phyloP scores from a whole-genome alignment of 257 asterid species.

The Nicotiana benthamiana region DNA sequence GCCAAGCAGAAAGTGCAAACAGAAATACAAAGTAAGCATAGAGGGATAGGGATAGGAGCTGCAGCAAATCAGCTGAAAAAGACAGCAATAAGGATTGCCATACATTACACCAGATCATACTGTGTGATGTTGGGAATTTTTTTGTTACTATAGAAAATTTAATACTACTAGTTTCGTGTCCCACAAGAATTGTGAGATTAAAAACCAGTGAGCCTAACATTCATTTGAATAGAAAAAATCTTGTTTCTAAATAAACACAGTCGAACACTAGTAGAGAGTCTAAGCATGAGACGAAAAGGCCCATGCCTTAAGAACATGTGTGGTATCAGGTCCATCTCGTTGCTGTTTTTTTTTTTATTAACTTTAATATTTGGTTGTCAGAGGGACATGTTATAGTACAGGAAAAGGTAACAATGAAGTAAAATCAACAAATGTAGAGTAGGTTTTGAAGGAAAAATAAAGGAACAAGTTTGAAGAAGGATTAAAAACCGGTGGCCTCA shows the following conservation, averaged over 20 bases:
- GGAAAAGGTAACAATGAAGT: not conserved
- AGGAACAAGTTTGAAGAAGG: not conserved
- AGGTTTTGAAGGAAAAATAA: not conserved
- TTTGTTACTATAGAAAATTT: not conserved
- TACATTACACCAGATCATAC: not conserved
- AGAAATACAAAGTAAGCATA: not conserved
- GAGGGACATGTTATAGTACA: not conserved
- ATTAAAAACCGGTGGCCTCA: not conserved
- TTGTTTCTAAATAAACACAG: not conserved
- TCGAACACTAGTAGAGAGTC: not conserved
- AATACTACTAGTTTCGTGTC: not conserved
- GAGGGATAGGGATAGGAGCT: not conserved
- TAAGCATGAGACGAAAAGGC: not conserved
- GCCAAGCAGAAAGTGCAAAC: not conserved
- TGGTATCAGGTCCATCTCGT: conserved; percentile 11
- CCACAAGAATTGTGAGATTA: not conserved
- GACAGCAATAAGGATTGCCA: conserved; percentile 1
- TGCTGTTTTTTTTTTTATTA: not conserved
- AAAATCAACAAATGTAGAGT: not conserved
- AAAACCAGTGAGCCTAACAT: not conserved
- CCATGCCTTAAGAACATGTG: conserved; percentile 23
- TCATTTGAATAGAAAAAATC: not conserved
- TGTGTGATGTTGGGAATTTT: not conserved
- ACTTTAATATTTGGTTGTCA: not conserved
- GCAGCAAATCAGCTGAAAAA: not conserved